Evolutionary conservation across 2,329 filamentous ascomycete species (phyloP).

Genomic region (Parastagonospora nodorum): DNA sequence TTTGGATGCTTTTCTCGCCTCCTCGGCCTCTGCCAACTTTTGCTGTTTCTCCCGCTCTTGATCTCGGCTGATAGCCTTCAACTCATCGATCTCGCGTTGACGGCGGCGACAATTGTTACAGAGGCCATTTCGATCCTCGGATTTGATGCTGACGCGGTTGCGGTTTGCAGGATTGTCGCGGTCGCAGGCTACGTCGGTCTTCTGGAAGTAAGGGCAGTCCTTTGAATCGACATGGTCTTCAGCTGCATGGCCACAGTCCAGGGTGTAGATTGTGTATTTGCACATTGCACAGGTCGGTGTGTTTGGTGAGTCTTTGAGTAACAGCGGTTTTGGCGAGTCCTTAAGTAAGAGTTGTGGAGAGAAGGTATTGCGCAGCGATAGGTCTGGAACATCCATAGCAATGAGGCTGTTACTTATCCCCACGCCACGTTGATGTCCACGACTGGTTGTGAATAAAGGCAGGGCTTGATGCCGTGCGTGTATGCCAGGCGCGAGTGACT

Average conservation of each 20-base stretch:
- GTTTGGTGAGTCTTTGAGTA: background rate
- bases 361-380: constrained; percentile 10
- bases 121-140: constrained; percentile 15
- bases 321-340: background rate
- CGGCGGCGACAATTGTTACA: constrained; percentile 20
- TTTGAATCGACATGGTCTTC: constrained; percentile 23
- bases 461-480: background rate
- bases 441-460: constrained; percentile 1
- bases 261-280: constrained; percentile 21
- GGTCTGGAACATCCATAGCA: constrained; percentile 1
- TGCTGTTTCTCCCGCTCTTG: constrained; percentile 8
- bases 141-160: constrained; percentile 15
- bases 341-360: constrained; percentile 3
- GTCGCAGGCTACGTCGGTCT: constrained; percentile 17
- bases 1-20: constrained; percentile 7
- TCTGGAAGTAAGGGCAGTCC: constrained; percentile 19
- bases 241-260: constrained; percentile 25
- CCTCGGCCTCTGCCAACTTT: constrained; percentile 12
- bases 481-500: background rate
- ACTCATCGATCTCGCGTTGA: constrained; percentile 10
- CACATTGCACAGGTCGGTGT: constrained; percentile 20
- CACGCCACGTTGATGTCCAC: constrained; percentile 1
- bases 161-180: constrained; percentile 20
- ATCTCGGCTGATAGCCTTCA: constrained; percentile 15
- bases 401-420: constrained; percentile 1